These are phyloP conservation scores for Guillardia theta DNA, from an alignment of 78 protist genomes.

Conservation along the genomic window DNA sequence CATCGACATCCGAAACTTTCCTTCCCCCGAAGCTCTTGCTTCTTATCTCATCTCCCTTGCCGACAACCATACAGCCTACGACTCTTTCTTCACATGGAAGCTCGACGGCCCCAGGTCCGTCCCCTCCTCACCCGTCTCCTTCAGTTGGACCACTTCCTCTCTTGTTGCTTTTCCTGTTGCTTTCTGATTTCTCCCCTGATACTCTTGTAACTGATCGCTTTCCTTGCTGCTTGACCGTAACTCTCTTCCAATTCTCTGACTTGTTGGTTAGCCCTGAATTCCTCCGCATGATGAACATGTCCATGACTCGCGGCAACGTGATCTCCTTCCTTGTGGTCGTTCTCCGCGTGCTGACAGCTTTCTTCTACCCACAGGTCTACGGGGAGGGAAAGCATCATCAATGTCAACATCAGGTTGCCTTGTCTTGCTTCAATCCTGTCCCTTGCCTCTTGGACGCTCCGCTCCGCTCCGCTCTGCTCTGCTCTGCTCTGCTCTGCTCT, in stretches of 20 bases:
- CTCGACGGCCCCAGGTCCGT: neutral
- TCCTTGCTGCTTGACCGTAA: neutral
- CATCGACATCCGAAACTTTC: neutral
- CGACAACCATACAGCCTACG: neutral
- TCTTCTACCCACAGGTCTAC: neutral
- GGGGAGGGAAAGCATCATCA: constrained; percentile 11
- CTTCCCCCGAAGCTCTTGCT: neutral
- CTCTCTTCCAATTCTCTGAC: neutral
- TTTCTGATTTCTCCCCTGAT: neutral
- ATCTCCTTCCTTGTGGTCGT: too few relatives aligned
- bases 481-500: too few relatives aligned
- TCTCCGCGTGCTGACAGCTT: too few relatives aligned
- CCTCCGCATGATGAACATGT: neutral
- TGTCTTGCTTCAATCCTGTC: too few relatives aligned
- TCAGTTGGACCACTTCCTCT: neutral
- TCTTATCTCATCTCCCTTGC: neutral
- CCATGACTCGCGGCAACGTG: neutral
- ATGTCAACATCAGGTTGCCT: neutral
- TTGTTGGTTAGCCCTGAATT: neutral
- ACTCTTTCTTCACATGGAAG: neutral
- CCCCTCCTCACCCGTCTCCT: neutral
- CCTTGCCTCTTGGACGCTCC: too few relatives aligned
- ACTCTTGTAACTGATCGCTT: neutral
- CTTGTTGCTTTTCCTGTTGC: neutral
- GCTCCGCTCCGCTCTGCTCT: too few relatives aligned